phyloP scores from a whole-genome alignment of 78 protist species.

The Planoprotostelium fungivorum region DNA sequence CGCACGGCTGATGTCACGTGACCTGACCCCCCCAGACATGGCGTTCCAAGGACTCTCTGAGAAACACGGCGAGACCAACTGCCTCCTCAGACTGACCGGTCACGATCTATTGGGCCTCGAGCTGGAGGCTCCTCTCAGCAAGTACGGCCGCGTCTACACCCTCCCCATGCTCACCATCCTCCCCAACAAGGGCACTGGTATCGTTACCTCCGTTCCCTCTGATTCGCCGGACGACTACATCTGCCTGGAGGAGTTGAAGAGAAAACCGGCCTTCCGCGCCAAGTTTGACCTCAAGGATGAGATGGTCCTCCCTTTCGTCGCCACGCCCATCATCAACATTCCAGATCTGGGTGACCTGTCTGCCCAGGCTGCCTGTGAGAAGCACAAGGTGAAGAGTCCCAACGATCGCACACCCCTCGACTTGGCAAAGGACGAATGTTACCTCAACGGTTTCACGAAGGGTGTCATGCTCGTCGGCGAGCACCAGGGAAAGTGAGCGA shows the following conservation, averaged over 20 bases:
- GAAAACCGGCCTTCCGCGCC: slow-evolving; percentile 74
- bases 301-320: slow-evolving; percentile 82
- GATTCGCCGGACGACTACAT: slow-evolving; percentile 99
- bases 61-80: slow-evolving; percentile 47
- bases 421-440: slow-evolving; percentile 87
- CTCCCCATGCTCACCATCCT: slow-evolving; percentile 94
- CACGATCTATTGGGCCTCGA: slow-evolving; percentile 83
- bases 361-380: slow-evolving; percentile 83
- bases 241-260: slow-evolving; percentile 85
- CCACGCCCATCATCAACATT: slow-evolving; percentile 84
- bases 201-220: slow-evolving; percentile 94
- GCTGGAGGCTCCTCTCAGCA: slow-evolving; percentile 83
- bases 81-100: slow-evolving; percentile 70
- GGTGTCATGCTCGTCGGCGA: slow-evolving; percentile 88
- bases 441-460: slow-evolving; percentile 81
- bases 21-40: slow-evolving; percentile 44
- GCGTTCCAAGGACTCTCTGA: slow-evolving; percentile 81
- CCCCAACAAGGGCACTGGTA: slow-evolving; percentile 90
- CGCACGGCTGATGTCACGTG: no score
- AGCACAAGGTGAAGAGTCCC: slow-evolving; percentile 80
- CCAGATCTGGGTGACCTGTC: slow-evolving; percentile 61
- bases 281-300: slow-evolving; percentile 79
- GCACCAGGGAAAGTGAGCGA: slow-evolving; percentile 56
- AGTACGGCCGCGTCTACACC: slow-evolving; percentile 70
- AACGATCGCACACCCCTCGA: slow-evolving; percentile 80